Evolutionary conservation across 2,329 filamentous ascomycete species (phyloP), one percentile per base, ranked within the genome.

Genomic region (Aspergillus carbonarius): DNA sequence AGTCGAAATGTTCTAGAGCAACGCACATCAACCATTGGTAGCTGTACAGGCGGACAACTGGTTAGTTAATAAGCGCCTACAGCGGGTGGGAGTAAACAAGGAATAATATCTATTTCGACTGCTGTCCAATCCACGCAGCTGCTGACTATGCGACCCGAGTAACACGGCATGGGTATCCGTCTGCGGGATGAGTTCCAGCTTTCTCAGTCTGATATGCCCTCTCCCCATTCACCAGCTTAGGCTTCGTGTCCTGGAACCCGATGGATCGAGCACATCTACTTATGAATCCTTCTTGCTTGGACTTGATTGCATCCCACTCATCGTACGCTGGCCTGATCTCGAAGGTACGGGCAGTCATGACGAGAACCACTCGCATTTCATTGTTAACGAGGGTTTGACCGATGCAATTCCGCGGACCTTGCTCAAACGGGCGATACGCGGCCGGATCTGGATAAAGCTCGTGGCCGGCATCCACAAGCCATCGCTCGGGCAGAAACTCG

Each of bases 361-460:
- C 61, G 5, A 73, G 58, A 1, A 61, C 63, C n/a, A 68, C 61
- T 51, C 67, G 63, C 32, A 72, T 52, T 62, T 82, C 79, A 20
- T 82, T 70, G 64, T 81, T 72, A 0, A 79, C 81, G 15, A 83
- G 67, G 12, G 77, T 74, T 60, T 82, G 79, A 1, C 82, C 82
- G 10, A 84, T 74, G 61, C 82, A 84, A 30, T 76, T 78, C 4
- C 81, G 69, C 0, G 74, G 73, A 0, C 81, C 81, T 53, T 78
- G 75, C 57, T 80, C 79, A 61, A 83, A 84, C 0, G 79, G 74
- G 12, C 81, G 71, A 74, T 76, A 83, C 0, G 79, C 80, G 25
- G 75, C 73, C 13, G 74, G 74, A 1, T 59, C 54, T 37, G 62
- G 62, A 50, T 63, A 61, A n/a, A 63, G 58, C 54, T 55, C 57